Conservation (phyloP, 257 asterid genomes). For the Solanum appendiculatum region DNA sequence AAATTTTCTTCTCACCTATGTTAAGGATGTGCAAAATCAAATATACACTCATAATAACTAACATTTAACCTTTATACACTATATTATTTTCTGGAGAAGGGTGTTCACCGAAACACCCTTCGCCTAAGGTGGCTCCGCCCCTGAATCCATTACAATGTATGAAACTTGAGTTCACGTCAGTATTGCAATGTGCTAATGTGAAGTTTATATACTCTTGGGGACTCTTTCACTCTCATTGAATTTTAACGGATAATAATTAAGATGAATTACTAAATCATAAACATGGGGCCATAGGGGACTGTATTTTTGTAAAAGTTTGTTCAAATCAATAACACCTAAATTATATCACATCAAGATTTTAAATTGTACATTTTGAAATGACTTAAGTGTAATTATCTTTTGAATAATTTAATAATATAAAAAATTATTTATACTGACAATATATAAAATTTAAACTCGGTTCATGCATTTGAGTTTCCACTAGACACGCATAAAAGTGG, state of each 20-base stretch:
- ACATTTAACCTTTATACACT: too few relatives aligned
- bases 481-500: conserved; percentile 2
- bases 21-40: too few relatives aligned
- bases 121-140: too few relatives aligned
- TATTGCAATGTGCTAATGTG: not conserved
- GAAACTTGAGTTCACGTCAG: not conserved
- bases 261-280: not conserved
- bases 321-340: not conserved
- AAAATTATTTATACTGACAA: not conserved
- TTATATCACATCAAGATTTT: not conserved
- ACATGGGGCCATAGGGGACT: not conserved
- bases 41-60: too few relatives aligned
- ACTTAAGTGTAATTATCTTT: not conserved
- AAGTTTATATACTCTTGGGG: not conserved
- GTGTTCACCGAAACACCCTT: too few relatives aligned
- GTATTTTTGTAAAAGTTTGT: not conserved
- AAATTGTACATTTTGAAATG: not conserved
- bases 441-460: not conserved
- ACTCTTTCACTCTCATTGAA: not conserved
- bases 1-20: too few relatives aligned
- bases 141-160: not conserved
- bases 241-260: not conserved
- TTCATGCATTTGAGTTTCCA: not conserved
- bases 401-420: not conserved
- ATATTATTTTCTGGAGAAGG: too few relatives aligned